Evolutionary conservation across 208 protist species (phyloP), one percentile per base, ranked within the genome.

Genomic region (Angomonas deanei): DNA sequence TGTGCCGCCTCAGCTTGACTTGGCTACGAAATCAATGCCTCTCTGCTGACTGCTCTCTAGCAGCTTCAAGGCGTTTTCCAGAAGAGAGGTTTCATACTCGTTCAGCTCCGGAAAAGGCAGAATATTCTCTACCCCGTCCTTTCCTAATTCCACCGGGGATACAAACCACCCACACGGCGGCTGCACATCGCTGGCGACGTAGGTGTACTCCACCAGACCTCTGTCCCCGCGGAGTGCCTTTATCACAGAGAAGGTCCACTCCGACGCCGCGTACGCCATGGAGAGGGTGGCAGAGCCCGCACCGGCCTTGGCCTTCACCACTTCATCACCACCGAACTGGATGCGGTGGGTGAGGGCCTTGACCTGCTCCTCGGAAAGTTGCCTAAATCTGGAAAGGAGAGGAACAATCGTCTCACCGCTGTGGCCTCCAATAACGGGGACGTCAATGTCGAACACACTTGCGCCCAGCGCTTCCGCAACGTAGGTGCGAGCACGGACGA

Each of bases 351-450:
- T 65, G 50, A 98, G 66, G 0, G 90, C 83, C 38, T 90, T 74
- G 8, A 80, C 73, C 3, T 88, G 71, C 61, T 76, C 72, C 48
- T 78, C 72, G 19, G 76, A 74, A 11, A 91, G 66, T 42, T 72
- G 30, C 2, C 66, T 62, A 59, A 78, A 83, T 53, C 74, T 76
- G 15, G 92, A 97, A 55, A 97, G 78, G 30, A 97, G 73, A 32
- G 92, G 96, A 26, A 98, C 76, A 67, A 98, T 98, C 56, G 94
- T 98, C 42, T 85, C 76, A 27, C 93, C 92, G 61, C 92, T 93
- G 77, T 98, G 96, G 8, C 96, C 96, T 38, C 96, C 96, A 60
- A 98, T 77, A 21, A 98, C 96, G 11, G 90, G 87, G 0, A 93
- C 80, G 42, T 91, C 62, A 13, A 91, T 52, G 42, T 88, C 85